A percentile compares a stretch with the other conserved stretches of the same genome.
phyloP scores from a whole-genome alignment of 257 asterid genomes.

The Fraxinus quadrangulata region DNA sequence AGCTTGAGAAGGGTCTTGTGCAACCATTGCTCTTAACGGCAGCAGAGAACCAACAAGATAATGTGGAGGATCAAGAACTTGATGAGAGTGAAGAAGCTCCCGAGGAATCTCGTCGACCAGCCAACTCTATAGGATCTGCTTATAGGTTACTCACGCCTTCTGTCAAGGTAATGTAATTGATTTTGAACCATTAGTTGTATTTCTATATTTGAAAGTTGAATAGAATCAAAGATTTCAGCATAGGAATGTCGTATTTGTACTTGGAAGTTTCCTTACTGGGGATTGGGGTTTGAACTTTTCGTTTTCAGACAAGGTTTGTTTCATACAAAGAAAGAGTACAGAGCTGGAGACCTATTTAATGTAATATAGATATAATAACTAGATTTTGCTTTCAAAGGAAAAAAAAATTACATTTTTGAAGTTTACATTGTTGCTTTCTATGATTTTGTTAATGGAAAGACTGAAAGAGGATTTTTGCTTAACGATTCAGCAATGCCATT shows the following conservation, averaged over 20 bases:
- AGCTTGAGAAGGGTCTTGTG: constrained; percentile 47
- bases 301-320: neutral
- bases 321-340: neutral
- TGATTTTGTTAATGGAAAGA: neutral
- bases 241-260: neutral
- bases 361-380: neutral
- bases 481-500: neutral
- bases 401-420: too few species aligned
- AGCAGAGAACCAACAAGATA: constrained; percentile 34
- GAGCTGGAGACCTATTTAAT: neutral
- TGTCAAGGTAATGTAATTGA: constrained; percentile 45
- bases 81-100: constrained; percentile 59
- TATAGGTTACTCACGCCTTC: constrained; percentile 62
- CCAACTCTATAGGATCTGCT: constrained; percentile 55
- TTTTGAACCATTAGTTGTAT: neutral
- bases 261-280: neutral
- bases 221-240: constrained; percentile 10
- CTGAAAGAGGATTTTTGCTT: neutral
- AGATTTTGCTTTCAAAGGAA: neutral
- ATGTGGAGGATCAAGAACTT: constrained; percentile 43
- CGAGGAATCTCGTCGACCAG: constrained; percentile 52
- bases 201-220: neutral
- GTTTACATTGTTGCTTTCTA: neutral
- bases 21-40: constrained; percentile 49
- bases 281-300: neutral